Base-by-base conservation (phyloP, 2,329 filamentous ascomycete species). In the Lecanosticta acicola region DNA sequence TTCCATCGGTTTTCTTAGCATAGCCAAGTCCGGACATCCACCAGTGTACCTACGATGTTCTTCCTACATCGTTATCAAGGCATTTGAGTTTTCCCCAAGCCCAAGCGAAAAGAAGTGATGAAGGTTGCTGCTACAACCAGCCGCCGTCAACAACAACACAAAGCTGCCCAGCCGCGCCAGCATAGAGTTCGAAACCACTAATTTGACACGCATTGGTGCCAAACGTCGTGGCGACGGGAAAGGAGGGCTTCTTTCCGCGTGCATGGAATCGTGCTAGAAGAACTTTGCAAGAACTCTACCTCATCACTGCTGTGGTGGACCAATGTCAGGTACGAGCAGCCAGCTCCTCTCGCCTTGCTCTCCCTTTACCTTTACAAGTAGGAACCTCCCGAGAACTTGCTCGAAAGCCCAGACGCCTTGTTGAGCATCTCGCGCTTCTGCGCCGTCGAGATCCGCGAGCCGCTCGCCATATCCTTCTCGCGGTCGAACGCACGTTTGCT, bases 401-500 rank as follows among this genome's bases (percentile, higher is more conserved):
- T 84, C 3, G 85, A 83, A 68, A 96, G 95, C 59, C 89, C 84
- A 13, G 82, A 79, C 3, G 88, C 85, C 62, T 85, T 84, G 55
- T 79, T 84, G 49, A 96, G 66, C 71, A 97, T 72, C 57, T 96
- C 85, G 58, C 80, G 80, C 56, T 84, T 80, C 71, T 95, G 83
- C 29, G 82, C 76, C 54, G 81, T 73, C 2, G 58, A 57, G 43
- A 96, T 80, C 59, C 79, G 81, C 14, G 80, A 79, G 7, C 84
- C 83, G 2, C 87, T 70, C 32, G 80, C 84, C 80, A 97, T 95
- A 66, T 97, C 93, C 71, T 96, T 97, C 66, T 96, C 87, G 52
- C 82, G 78, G 69, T 96, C 88, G 68, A 97, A 97, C 0, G 80
- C 84, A 50, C 91, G 76, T 67, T 85, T 84, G 66, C 88, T 95